Percentiles rank a stretch among this genome's conserved stretches.
phyloP scores from a whole-genome alignment of 1,139 yeast genomes.

The Kodamaea sp. region DNA sequence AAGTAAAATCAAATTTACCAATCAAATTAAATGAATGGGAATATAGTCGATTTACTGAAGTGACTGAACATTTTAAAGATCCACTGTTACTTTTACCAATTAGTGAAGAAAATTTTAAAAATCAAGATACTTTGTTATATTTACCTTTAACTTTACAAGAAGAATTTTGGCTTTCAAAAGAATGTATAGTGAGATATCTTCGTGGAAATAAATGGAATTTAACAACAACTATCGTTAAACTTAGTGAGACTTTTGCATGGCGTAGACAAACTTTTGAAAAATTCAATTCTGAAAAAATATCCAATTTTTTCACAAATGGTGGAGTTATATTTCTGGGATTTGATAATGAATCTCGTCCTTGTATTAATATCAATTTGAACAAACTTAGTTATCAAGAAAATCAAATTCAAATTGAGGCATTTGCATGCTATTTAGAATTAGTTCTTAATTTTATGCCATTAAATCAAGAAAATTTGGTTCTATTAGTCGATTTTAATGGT shows the following conservation, averaged over 20 bases:
- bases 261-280: constrained; percentile 1
- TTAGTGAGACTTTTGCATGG: constrained; percentile 4
- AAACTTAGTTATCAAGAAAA: constrained; percentile 1
- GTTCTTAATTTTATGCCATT: constrained; percentile 6
- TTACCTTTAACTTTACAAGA: constrained; percentile 3
- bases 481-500: constrained; percentile 7
- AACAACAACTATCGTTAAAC: constrained; percentile 1
- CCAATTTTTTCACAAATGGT: constrained; percentile 2
- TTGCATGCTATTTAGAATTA: constrained; percentile 5
- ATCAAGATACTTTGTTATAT: neutral
- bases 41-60: neutral
- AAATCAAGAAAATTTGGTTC: constrained; percentile 3
- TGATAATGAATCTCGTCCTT: constrained; percentile 4
- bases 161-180: constrained; percentile 6
- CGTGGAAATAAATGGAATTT: constrained; percentile 6
- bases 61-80: constrained; percentile 2
- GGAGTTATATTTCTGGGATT: constrained; percentile 5
- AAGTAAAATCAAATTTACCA: no score
- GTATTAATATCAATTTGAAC: constrained; percentile 5
- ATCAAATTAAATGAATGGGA: no score
- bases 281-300: constrained; percentile 2
- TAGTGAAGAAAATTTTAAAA: neutral
- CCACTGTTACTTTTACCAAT: constrained; percentile 2
- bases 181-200: constrained; percentile 6
- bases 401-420: neutral